phyloP scores from a whole-genome alignment of 352 stramenopile genomes.

The Phytophthora foliorum region DNA sequence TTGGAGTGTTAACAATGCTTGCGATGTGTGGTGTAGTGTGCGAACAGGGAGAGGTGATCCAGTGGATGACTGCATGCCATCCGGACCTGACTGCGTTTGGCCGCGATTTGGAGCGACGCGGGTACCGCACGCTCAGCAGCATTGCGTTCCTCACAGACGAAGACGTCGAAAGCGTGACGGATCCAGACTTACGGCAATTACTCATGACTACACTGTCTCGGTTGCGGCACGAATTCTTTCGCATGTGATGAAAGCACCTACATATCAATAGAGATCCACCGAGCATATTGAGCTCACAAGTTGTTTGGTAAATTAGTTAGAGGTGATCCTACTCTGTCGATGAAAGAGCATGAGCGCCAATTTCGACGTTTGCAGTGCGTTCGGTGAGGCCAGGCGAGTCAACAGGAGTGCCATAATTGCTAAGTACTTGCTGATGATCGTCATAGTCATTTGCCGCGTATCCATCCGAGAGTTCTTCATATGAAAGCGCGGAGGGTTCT shows the following conservation, averaged over 20 bases:
- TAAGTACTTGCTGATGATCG: conserved; percentile 4
- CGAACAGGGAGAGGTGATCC: conserved; percentile 82
- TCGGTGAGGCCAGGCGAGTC: not conserved
- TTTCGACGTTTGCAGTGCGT: not conserved
- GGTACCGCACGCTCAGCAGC: conserved; percentile 80
- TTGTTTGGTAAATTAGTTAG: conserved; percentile 5
- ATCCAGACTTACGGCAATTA: conserved; percentile 46
- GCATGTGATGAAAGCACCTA: conserved; percentile 63
- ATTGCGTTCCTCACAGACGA: conserved; percentile 87
- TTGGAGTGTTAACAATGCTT: not conserved
- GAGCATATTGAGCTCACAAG: conserved; percentile 1
- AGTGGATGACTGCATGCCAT: conserved; percentile 88
- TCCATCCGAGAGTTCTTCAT: conserved; percentile 16
- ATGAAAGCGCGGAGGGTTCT: not conserved
- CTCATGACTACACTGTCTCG: conserved; percentile 75
- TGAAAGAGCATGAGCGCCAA: not conserved
- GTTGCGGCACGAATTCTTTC: conserved; percentile 83
- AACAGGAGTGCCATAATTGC: not conserved
- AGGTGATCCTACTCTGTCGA: not conserved
- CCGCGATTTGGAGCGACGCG: conserved; percentile 63
- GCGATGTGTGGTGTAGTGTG: conserved; percentile 53
- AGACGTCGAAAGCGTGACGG: conserved; percentile 53
- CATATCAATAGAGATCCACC: conserved; percentile 26
- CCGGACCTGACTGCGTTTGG: conserved; percentile 70
- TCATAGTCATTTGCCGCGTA: not conserved